Evolutionary conservation across 1,139 yeast genomes (phyloP), one percentile per base, ranked within the genome.

Genomic region (Suhomyces choctaworum): DNA sequence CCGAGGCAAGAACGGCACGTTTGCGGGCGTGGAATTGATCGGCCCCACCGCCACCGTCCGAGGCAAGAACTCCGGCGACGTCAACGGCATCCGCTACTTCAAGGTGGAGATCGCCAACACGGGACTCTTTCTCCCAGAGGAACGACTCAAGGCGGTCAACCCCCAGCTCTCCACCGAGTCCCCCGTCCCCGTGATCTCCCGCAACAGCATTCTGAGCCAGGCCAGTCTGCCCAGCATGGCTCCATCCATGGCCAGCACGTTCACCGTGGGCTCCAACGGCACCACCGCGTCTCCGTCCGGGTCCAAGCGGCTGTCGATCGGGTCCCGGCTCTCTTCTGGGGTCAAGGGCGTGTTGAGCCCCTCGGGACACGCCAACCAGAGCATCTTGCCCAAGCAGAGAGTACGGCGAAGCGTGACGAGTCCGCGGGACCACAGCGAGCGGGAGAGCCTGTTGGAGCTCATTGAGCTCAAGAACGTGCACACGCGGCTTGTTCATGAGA

Each of bases 11-110:
- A 45, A 47, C 16, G 96, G 96, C 0, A 65, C 70, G n/a, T 92
- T 82, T 63, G 96, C 90, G 4, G 98, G 98, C 1, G 73, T 92
- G 4, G 97, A 92, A 55, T 65, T 92, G 30, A 52, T 74, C 8
- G 90, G 87, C 3, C 77, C 83, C 4, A 55, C 63, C 16, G 81
- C 82, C 14, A 64, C 62, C 8, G 46, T 67, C 4, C 51, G 75
- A 47, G 76, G 76, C 11, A 70, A 70, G 46, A 70, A 70, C 47
- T 63, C 63, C 20, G 76, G 76, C 7, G 59, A 58, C 13, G 75
- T 70, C 2, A 70, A 67, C 28, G 74, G 73, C 2, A 44, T 63
- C n/a, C 65, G 58, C 36, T 70, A 70, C 45, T 70, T 70, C 40
- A 54, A 56, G 17, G 87, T 90, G 0, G 63, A 68, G 9, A 62